Evolutionary conservation across 441 rosid species (phyloP).

Genomic region (Corymbia citriodora): DNA sequence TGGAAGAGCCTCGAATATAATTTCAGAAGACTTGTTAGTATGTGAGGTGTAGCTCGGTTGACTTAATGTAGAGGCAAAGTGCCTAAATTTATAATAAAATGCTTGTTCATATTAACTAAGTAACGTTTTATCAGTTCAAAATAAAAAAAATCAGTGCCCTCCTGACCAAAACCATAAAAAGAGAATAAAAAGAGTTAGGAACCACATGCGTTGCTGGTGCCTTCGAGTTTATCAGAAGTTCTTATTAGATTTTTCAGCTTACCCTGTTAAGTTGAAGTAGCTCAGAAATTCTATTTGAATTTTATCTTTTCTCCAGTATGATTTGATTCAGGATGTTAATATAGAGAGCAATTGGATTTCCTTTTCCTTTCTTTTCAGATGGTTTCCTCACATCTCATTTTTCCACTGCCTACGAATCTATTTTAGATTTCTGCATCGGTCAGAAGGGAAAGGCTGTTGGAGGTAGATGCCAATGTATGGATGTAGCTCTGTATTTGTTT

Average conservation of each 20-base stretch:
- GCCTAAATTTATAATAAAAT: not conserved
- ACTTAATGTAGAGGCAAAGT: not conserved
- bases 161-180: not conserved
- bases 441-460: conserved; percentile 16
- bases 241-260: not conserved
- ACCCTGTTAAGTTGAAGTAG: not conserved
- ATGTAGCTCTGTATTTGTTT: conserved; percentile 53
- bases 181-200: not conserved
- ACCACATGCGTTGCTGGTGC: not conserved
- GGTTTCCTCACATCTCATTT: not conserved
- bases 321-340: not conserved
- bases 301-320: not conserved
- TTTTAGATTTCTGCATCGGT: not conserved
- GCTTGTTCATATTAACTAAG: not conserved
- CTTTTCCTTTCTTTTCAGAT: not conserved
- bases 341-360: not conserved
- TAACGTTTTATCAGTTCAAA: not conserved
- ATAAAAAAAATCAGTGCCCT: not conserved
- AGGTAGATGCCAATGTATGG: conserved; percentile 66
- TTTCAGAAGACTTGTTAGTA: not conserved
- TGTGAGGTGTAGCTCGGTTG: not conserved
- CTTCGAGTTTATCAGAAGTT: not conserved
- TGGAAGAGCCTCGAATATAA: not conserved
- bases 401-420: not conserved
- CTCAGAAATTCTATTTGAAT: not conserved